Evolutionary conservation across 441 rosid species (phyloP).

Genomic region (Sinapis alba): DNA sequence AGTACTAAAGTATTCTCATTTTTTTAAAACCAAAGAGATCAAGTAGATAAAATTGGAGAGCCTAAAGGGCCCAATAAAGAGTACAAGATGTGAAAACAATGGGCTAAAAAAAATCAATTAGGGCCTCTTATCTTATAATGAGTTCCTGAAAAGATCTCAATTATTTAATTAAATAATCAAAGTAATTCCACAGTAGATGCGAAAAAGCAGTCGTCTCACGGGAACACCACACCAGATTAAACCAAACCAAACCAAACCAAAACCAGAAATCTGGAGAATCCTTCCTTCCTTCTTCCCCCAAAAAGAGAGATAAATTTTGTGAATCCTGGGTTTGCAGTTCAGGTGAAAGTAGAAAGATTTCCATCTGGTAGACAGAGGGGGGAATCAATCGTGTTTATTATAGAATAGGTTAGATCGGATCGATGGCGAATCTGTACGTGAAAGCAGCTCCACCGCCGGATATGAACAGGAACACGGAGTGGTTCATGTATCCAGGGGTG

Average conservation of each 20-base stretch:
- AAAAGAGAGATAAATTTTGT: slow-evolving; percentile 3
- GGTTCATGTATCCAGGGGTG: slow-evolving; percentile 94
- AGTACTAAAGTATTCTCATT: too few species aligned
- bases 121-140: background rate
- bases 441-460: slow-evolving; percentile 79
- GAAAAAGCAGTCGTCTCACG: slow-evolving; percentile 35
- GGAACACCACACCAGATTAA: slow-evolving; percentile 23
- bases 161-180: background rate
- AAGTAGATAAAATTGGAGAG: background rate
- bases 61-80: background rate
- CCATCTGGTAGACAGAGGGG: background rate
- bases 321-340: slow-evolving; percentile 22
- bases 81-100: background rate
- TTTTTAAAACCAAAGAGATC: too few species aligned
- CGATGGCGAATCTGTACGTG: slow-evolving; percentile 68
- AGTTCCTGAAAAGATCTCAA: background rate
- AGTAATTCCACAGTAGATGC: background rate
- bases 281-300: background rate
- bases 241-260: slow-evolving; percentile 14
- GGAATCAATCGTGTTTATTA: background rate
- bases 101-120: background rate
- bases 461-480: slow-evolving; percentile 89
- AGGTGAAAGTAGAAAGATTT: background rate
- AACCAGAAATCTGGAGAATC: slow-evolving; percentile 11
- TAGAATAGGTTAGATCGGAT: slow-evolving; percentile 12